Evolutionary conservation across 192 early-diverging fungal genomes (phyloP).

Genomic region (Mortierella claussenii): DNA sequence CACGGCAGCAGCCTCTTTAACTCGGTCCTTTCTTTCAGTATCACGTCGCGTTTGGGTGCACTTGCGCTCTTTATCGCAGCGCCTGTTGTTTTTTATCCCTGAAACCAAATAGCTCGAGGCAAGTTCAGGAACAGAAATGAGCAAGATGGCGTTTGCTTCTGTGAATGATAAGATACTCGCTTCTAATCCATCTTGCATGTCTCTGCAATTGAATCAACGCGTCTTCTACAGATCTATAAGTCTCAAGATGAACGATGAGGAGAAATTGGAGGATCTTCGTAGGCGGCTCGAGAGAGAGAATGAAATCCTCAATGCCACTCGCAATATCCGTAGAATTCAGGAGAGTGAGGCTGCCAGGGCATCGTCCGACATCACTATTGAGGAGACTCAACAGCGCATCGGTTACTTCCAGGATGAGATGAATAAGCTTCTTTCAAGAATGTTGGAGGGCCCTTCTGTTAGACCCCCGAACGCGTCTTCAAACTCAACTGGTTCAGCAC

Average conservation of each 20-base stretch:
- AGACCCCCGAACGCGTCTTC: slow-evolving; percentile 14
- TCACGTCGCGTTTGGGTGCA: too few relatives aligned
- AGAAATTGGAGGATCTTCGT: slow-evolving; percentile 47
- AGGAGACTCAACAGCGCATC: slow-evolving; percentile 71
- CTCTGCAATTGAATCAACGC: too few relatives aligned
- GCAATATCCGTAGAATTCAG: slow-evolving; percentile 44
- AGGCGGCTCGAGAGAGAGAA: slow-evolving; percentile 41
- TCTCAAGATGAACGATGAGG: slow-evolving; percentile 38
- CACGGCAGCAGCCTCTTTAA: too few relatives aligned
- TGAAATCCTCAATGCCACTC: slow-evolving; percentile 40
- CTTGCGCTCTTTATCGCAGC: too few relatives aligned
- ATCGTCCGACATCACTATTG: slow-evolving; percentile 77
- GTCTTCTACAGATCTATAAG: neutral
- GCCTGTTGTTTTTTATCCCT: too few relatives aligned
- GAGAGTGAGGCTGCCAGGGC: slow-evolving; percentile 55
- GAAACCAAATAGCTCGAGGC: too few relatives aligned
- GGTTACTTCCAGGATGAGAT: slow-evolving; percentile 76
- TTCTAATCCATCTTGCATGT: neutral
- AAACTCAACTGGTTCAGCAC: slow-evolving; percentile 41
- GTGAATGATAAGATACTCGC: too few relatives aligned
- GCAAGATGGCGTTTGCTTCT: too few relatives aligned
- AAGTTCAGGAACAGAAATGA: too few relatives aligned
- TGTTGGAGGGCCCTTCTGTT: slow-evolving; percentile 28
- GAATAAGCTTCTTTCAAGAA: slow-evolving; percentile 63
- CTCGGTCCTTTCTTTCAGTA: too few relatives aligned